phyloP scores from a whole-genome alignment of 2,329 filamentous ascomycete species.

The Herpotrichia juniperi region DNA sequence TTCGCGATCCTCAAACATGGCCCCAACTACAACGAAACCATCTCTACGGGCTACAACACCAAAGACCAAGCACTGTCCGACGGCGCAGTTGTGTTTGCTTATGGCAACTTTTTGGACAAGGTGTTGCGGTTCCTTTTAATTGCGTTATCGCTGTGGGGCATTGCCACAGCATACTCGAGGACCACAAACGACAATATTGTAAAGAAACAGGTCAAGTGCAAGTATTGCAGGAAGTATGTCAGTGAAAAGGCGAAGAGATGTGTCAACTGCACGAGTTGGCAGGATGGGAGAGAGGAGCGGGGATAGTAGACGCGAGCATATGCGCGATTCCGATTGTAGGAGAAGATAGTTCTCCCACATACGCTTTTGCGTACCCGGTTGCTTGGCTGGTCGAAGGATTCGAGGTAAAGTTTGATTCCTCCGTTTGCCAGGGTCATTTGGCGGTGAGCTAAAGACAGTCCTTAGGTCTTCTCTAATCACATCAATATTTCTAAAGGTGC shows the following conservation, averaged over 20 bases:
- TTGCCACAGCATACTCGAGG: slow-evolving; percentile 68
- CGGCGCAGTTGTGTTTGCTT: slow-evolving; percentile 74
- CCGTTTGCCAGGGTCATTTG: too few species aligned
- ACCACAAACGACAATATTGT: slow-evolving; percentile 70
- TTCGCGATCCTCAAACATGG: slow-evolving; percentile 70
- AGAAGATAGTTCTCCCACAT: too few species aligned
- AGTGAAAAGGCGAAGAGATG: slow-evolving; percentile 67
- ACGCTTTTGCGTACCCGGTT: too few species aligned
- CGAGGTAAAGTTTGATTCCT: too few species aligned
- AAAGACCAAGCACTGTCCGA: slow-evolving; percentile 71
- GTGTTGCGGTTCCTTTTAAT: slow-evolving; percentile 70
- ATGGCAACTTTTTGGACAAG: slow-evolving; percentile 72
- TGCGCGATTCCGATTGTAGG: too few species aligned
- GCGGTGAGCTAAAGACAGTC: too few species aligned
- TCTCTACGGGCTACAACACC: slow-evolving; percentile 69
- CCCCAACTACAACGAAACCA: slow-evolving; percentile 49
- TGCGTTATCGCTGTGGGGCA: slow-evolving; percentile 67
- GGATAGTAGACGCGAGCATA: too few species aligned
- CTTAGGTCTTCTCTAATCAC: too few species aligned
- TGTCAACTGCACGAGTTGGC: slow-evolving; percentile 64
- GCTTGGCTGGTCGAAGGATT: too few species aligned
- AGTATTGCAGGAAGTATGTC: slow-evolving; percentile 68
- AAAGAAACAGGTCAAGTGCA: slow-evolving; percentile 72
- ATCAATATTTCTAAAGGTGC: too few species aligned
- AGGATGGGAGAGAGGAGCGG: slow-evolving; percentile 60